Conservation (phyloP, 2,329 filamentous ascomycete genomes). For the Scortechinia acanthostroma region DNA sequence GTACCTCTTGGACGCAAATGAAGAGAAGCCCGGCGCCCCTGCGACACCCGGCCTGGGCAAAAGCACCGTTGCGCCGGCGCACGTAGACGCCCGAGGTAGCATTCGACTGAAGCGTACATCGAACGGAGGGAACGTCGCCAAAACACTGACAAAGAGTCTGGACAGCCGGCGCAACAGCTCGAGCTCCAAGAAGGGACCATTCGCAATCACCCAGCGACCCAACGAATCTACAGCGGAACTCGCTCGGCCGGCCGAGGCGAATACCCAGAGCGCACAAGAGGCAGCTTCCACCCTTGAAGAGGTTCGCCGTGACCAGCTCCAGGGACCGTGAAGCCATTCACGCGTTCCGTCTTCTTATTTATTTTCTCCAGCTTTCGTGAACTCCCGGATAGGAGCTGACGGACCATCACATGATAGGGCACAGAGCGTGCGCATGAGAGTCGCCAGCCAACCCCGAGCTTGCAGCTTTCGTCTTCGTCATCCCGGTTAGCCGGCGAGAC, state of each 20-base stretch:
- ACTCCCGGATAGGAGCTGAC: not conserved
- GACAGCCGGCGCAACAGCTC: slow-evolving; percentile 63
- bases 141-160: slow-evolving; percentile 54
- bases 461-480: too few species aligned
- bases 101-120: slow-evolving; percentile 16
- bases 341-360: not conserved
- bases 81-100: slow-evolving; percentile 58
- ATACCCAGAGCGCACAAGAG: not conserved
- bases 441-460: not conserved
- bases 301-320: slow-evolving; percentile 1
- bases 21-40: slow-evolving; percentile 64
- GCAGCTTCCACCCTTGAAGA: not conserved
- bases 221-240: not conserved
- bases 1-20: slow-evolving; percentile 66
- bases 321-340: not conserved
- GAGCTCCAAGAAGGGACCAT: slow-evolving; percentile 39
- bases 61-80: slow-evolving; percentile 62
- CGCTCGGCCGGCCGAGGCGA: not conserved
- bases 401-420: not conserved
- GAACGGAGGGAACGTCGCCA: slow-evolving; percentile 35
- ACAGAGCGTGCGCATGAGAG: not conserved
- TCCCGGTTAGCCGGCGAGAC: not conserved
- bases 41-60: slow-evolving; percentile 66
- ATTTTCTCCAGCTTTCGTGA: not conserved
- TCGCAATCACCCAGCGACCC: not conserved